phyloP scores from a whole-genome alignment of 306 rosid genomes.

The Quercus variabilis region DNA sequence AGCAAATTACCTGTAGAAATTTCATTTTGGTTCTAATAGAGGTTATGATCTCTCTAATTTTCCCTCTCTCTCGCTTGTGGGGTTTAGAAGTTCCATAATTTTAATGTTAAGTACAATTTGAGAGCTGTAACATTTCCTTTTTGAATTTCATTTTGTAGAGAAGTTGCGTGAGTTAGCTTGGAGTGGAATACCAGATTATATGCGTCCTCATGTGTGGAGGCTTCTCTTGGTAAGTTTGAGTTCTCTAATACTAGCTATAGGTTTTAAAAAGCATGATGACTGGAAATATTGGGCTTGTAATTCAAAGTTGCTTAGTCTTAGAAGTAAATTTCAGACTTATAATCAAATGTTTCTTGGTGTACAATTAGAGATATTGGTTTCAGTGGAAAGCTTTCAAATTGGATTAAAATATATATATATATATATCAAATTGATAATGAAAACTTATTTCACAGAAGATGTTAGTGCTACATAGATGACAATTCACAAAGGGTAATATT shows the following conservation, averaged over 20 bases:
- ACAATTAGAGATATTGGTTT: too few species aligned
- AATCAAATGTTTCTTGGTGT: too few species aligned
- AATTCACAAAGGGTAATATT: too few species aligned
- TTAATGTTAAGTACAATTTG: not conserved
- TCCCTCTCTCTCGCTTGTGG: not conserved
- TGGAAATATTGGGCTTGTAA: too few species aligned
- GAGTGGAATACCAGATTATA: conserved; percentile 89
- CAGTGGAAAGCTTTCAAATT: too few species aligned
- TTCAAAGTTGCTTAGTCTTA: too few species aligned
- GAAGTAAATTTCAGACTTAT: not conserved
- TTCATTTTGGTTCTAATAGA: not conserved
- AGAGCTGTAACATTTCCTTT: conserved; percentile 10
- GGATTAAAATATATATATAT: too few species aligned
- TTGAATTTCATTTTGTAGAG: conserved; percentile 45
- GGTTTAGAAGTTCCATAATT: not conserved
- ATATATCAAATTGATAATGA: too few species aligned
- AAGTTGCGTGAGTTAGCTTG: conserved; percentile 94
- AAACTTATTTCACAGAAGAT: too few species aligned
- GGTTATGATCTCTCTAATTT: not conserved
- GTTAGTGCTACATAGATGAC: too few species aligned
- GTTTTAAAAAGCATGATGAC: not conserved
- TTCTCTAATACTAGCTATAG: not conserved
- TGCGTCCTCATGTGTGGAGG: conserved; percentile 96
- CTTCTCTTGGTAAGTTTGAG: conserved; percentile 80
- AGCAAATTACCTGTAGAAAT: not conserved